These are phyloP conservation scores for Penicillium longicatenatum DNA, from an alignment of 495 filamentous ascomycete genomes.

Conservation along the genomic window DNA sequence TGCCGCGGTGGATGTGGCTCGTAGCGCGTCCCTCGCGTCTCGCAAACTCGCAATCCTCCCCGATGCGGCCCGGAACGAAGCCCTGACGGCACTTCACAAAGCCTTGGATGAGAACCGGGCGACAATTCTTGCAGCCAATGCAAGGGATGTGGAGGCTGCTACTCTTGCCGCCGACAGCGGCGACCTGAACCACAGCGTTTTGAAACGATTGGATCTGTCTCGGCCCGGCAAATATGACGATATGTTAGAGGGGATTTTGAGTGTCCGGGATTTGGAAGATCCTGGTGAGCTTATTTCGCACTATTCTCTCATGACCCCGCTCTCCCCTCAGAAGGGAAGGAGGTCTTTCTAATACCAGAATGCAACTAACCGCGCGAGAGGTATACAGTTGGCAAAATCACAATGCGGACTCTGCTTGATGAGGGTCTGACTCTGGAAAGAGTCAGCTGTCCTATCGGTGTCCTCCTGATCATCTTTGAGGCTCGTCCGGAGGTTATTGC, in stretches of 20 bases:
- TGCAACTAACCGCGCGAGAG: conserved; percentile 2
- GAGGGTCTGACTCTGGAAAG: conserved; percentile 82
- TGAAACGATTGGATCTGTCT: conserved; percentile 87
- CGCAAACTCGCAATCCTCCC: conserved; percentile 68
- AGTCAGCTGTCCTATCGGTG: conserved; percentile 91
- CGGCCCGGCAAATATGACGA: conserved; percentile 92
- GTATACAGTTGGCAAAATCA: conserved; percentile 76
- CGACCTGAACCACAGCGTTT: conserved; percentile 75
- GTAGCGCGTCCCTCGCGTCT: conserved; percentile 69
- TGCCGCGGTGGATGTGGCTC: conserved; percentile 64
- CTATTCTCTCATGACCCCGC: not conserved
- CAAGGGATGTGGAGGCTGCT: conserved; percentile 74
- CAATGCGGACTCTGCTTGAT: conserved; percentile 82
- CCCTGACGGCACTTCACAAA: conserved; percentile 76
- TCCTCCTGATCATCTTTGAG: conserved; percentile 96
- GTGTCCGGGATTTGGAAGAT: conserved; percentile 84
- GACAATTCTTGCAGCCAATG: conserved; percentile 83
- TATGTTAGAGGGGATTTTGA: conserved; percentile 93
- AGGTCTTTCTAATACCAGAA: not conserved
- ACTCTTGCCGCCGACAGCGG: conserved; percentile 70
- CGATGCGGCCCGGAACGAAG: conserved; percentile 71
- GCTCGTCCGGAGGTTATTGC: conserved; percentile 98
- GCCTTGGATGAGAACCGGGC: conserved; percentile 67
- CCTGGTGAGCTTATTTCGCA: conserved; percentile 61
- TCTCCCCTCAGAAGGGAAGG: not conserved